phyloP scores from a whole-genome alignment of 352 stramenopile species.

The Globisporangium abappressorium region DNA sequence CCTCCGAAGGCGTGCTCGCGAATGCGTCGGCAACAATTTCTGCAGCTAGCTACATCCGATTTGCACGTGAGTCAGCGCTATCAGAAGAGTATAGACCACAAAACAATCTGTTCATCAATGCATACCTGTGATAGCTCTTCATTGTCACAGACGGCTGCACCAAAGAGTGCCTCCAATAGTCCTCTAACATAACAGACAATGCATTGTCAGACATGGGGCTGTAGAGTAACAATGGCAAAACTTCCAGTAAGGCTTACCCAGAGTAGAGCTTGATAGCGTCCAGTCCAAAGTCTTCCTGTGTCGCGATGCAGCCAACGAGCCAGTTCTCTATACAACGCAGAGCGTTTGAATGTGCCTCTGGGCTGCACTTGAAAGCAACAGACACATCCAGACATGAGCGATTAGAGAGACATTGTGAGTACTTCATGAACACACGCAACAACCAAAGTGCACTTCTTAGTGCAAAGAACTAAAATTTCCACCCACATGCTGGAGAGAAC shows the following conservation, averaged over 20 bases:
- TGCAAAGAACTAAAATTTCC: not conserved
- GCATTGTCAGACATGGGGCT: not conserved
- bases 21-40: slow-evolving; percentile 65
- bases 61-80: not conserved
- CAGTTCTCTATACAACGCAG: slow-evolving; percentile 67
- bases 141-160: slow-evolving; percentile 24
- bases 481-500: slow-evolving; percentile 46
- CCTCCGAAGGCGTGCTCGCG: slow-evolving; percentile 23
- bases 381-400: slow-evolving; percentile 2
- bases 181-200: slow-evolving; percentile 20
- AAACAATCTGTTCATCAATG: not conserved
- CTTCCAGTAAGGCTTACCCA: slow-evolving; percentile 17
- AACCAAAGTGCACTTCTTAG: no score
- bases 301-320: slow-evolving; percentile 54
- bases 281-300: slow-evolving; percentile 46
- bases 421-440: not conserved
- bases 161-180: slow-evolving; percentile 41
- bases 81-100: not conserved
- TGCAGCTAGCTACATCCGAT: slow-evolving; percentile 40
- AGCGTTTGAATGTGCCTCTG: slow-evolving; percentile 32
- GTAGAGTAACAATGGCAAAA: not conserved
- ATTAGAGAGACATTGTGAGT: slow-evolving; percentile 5
- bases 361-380: slow-evolving; percentile 24
- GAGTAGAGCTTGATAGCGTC: slow-evolving; percentile 35
- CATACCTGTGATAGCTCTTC: slow-evolving; percentile 48